phyloP scores from a whole-genome alignment of 2,329 filamentous ascomycete genomes.

The Neurospora sp. region DNA sequence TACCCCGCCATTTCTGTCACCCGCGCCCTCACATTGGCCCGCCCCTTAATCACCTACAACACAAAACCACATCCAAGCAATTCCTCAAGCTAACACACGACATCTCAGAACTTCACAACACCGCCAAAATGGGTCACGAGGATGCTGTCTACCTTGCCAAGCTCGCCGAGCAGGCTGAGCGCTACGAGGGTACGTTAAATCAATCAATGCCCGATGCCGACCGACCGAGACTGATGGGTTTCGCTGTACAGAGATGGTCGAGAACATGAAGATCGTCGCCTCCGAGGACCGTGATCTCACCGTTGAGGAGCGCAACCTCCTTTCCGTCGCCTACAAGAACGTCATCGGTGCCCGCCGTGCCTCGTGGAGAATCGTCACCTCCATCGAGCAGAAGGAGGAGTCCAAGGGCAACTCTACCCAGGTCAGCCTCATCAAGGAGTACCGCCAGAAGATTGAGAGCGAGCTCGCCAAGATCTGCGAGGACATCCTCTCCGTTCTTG shows the following conservation, averaged over 20 bases:
- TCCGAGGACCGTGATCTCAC: slow-evolving; percentile 74
- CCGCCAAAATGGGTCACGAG: slow-evolving; percentile 91
- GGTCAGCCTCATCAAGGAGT: slow-evolving; percentile 89
- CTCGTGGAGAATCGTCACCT: slow-evolving; percentile 96
- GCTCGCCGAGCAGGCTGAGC: slow-evolving; percentile 99
- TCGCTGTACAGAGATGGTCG: slow-evolving; percentile 75
- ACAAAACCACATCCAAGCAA: not conserved
- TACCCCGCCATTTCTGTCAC: not conserved
- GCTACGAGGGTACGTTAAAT: slow-evolving; percentile 79
- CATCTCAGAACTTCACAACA: slow-evolving; percentile 18
- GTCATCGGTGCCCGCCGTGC: slow-evolving; percentile 94
- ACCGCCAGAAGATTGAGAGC: slow-evolving; percentile 95
- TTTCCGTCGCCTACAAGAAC: slow-evolving; percentile 98
- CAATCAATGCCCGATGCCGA: not conserved
- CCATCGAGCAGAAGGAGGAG: slow-evolving; percentile 99
- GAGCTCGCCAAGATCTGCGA: slow-evolving; percentile 97
- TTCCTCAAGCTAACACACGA: slow-evolving; percentile 15
- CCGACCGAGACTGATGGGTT: slow-evolving; percentile 7
- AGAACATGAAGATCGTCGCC: slow-evolving; percentile 99
- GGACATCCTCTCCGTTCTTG: slow-evolving; percentile 90
- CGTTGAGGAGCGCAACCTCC: slow-evolving; percentile 94
- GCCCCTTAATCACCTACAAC: not conserved
- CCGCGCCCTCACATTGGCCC: slow-evolving; percentile 5
- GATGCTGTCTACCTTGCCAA: slow-evolving; percentile 99
- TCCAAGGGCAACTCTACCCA: slow-evolving; percentile 94